Percentiles rank a stretch among this genome's conserved stretches.
Conservation (phyloP, 2,329 filamentous ascomycete species). For the Beauveria caledonica region DNA sequence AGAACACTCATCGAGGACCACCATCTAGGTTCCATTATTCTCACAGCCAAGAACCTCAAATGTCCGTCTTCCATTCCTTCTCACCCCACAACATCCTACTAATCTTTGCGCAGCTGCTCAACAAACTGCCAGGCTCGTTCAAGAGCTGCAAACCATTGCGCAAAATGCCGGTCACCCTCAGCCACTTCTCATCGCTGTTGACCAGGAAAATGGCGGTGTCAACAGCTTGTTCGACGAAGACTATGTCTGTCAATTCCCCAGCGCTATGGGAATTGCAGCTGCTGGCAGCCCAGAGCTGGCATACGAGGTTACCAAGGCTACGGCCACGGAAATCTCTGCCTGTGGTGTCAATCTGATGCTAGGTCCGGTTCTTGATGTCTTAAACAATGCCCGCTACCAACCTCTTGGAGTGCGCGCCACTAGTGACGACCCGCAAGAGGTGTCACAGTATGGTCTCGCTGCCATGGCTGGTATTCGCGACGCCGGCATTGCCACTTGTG, state of each 20-base stretch:
- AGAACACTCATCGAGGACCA: conserved; percentile 71
- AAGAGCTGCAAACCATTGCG: conserved; percentile 87
- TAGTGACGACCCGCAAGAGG: conserved; percentile 90
- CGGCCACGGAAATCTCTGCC: conserved; percentile 82
- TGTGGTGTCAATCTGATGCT: conserved; percentile 96
- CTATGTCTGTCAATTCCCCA: conserved; percentile 92
- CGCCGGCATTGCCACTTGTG: conserved; percentile 79
- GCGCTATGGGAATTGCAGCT: conserved; percentile 93
- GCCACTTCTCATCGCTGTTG: conserved; percentile 81
- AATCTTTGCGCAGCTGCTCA: conserved; percentile 61
- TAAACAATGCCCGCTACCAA: conserved; percentile 88
- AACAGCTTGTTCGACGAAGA: conserved; percentile 95
- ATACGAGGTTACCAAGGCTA: conserved; percentile 86
- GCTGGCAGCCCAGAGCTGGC: conserved; percentile 78
- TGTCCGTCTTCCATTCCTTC: conserved; percentile 41
- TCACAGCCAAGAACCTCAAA: conserved; percentile 80
- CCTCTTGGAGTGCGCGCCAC: conserved; percentile 82
- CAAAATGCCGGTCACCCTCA: conserved; percentile 83
- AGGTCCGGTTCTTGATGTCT: conserved; percentile 84
- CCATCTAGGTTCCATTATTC: conserved; percentile 78
- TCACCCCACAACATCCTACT: conserved; percentile 13
- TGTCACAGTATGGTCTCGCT: conserved; percentile 84
- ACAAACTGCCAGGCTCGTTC: conserved; percentile 78
- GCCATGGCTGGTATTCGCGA: conserved; percentile 90
- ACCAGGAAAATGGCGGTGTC: conserved; percentile 97